These are phyloP conservation scores for Chrysosporium queenslandicum DNA, from an alignment of 2,329 filamentous ascomycete genomes.

Conservation along the genomic window DNA sequence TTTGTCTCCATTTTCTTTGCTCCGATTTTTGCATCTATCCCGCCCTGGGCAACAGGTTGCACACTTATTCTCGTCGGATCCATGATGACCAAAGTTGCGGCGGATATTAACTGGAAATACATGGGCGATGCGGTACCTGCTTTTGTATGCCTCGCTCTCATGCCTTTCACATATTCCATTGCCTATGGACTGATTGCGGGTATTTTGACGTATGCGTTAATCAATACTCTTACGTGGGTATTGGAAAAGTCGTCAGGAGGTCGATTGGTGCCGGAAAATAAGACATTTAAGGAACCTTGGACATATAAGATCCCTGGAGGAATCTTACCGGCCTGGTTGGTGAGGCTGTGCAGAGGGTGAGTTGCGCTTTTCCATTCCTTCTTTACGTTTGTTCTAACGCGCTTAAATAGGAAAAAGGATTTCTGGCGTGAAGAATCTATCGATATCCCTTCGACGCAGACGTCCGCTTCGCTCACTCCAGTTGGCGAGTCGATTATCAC, in stretches of 20 bases:
- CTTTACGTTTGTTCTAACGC: background rate
- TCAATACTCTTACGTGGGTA: slow-evolving; percentile 63
- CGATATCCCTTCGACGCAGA: slow-evolving; percentile 4
- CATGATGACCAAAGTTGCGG: slow-evolving; percentile 69
- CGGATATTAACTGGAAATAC: slow-evolving; percentile 83
- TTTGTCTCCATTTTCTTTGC: slow-evolving; percentile 83
- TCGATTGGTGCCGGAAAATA: slow-evolving; percentile 62
- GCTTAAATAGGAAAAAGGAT: slow-evolving; percentile 47
- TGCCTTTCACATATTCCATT: slow-evolving; percentile 87
- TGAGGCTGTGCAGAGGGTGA: slow-evolving; percentile 48
- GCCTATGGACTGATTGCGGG: slow-evolving; percentile 77
- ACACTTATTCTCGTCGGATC: slow-evolving; percentile 81
- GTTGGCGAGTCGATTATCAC: background rate
- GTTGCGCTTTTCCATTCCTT: background rate
- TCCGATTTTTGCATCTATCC: slow-evolving; percentile 80
- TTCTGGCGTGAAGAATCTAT: slow-evolving; percentile 52
- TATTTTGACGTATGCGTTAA: slow-evolving; percentile 62
- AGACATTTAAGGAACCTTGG: slow-evolving; percentile 69
- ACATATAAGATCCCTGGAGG: slow-evolving; percentile 67
- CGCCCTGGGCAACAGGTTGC: slow-evolving; percentile 79
- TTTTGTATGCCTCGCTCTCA: slow-evolving; percentile 71
- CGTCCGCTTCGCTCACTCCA: background rate
- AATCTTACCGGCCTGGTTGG: slow-evolving; percentile 63
- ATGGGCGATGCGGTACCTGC: slow-evolving; percentile 74
- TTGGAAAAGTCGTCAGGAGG: slow-evolving; percentile 58